These are phyloP conservation scores for Phytopythium litorale DNA, from an alignment of 352 stramenopile genomes.

Conservation along the genomic window DNA sequence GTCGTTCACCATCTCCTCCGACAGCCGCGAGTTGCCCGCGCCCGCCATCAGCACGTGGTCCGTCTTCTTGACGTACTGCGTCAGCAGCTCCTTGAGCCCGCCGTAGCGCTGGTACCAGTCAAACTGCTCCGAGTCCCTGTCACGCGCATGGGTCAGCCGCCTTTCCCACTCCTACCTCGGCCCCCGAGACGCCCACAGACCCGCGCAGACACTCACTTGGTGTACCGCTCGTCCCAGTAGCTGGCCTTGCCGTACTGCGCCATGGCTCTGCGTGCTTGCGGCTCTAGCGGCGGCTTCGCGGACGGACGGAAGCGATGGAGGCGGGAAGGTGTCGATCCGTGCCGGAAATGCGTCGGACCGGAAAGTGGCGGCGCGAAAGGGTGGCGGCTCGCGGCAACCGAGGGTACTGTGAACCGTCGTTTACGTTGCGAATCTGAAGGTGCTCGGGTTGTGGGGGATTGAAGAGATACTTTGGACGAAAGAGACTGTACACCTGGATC, in stretches of 20 bases:
- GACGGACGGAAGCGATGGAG: background rate
- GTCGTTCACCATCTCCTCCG: slow-evolving; percentile 96
- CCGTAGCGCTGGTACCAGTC: slow-evolving; percentile 94
- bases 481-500: background rate
- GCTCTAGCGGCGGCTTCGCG: background rate
- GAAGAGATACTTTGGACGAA: background rate
- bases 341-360: slow-evolving; percentile 1
- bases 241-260: slow-evolving; percentile 91
- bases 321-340: background rate
- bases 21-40: slow-evolving; percentile 92
- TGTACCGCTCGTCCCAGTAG: slow-evolving; percentile 95
- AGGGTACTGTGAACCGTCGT: background rate
- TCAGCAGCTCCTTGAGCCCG: slow-evolving; percentile 87
- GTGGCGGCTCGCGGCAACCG: background rate
- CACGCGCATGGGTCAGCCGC: background rate
- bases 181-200: background rate
- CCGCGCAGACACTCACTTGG: slow-evolving; percentile 59
- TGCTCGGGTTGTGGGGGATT: too few species aligned
- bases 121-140: slow-evolving; percentile 91
- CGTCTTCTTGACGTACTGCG: slow-evolving; percentile 93
- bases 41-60: slow-evolving; percentile 92
- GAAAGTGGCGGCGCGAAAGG: slow-evolving; percentile 4
- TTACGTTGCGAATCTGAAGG: background rate
- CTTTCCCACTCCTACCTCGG: background rate
- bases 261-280: slow-evolving; percentile 29